Conservation (phyloP, 1,284 basidiomycete species). For the Kalmanozyma brasiliensis region DNA sequence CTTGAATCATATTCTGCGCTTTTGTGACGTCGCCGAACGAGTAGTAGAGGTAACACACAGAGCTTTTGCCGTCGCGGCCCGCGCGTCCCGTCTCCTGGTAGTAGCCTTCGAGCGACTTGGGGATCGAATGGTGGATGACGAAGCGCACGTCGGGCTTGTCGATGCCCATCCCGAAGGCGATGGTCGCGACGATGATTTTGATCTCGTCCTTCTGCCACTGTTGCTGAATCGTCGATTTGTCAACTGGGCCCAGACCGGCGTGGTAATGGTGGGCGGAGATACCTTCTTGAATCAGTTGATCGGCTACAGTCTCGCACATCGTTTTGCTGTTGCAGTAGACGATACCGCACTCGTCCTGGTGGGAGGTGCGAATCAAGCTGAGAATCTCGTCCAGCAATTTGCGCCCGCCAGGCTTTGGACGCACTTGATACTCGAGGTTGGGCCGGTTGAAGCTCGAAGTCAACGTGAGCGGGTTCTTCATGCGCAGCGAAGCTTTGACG, state of each 20-base stretch:
- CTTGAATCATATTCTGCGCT: conserved; percentile 72
- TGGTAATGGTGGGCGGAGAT: conserved; percentile 86
- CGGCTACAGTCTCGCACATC: conserved; percentile 83
- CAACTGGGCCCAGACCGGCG: conserved; percentile 77
- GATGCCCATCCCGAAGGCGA: conserved; percentile 93
- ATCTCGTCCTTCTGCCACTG: conserved; percentile 81
- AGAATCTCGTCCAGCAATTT: conserved; percentile 76
- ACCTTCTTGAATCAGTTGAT: conserved; percentile 73
- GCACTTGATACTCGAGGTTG: conserved; percentile 84
- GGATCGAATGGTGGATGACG: conserved; percentile 80
- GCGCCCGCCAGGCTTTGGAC: conserved; percentile 72
- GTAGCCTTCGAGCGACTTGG: conserved; percentile 77
- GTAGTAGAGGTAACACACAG: conserved; percentile 71
- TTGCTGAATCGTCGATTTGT: conserved; percentile 76
- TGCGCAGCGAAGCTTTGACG: conserved; percentile 78
- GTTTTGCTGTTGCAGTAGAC: conserved; percentile 83
- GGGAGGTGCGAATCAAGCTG: conserved; percentile 76
- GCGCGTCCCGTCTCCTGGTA: conserved; percentile 88
- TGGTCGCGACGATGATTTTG: conserved; percentile 89
- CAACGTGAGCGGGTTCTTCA: conserved; percentile 69
- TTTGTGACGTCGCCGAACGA: conserved; percentile 72
- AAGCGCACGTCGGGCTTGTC: conserved; percentile 86
- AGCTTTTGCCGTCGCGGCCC: conserved; percentile 77
- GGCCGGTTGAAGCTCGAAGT: conserved; percentile 90
- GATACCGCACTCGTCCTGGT: conserved; percentile 79